Base-by-base conservation (phyloP, 2,329 filamentous ascomycete genomes). In the Dactylonectria estremocensis region DNA sequence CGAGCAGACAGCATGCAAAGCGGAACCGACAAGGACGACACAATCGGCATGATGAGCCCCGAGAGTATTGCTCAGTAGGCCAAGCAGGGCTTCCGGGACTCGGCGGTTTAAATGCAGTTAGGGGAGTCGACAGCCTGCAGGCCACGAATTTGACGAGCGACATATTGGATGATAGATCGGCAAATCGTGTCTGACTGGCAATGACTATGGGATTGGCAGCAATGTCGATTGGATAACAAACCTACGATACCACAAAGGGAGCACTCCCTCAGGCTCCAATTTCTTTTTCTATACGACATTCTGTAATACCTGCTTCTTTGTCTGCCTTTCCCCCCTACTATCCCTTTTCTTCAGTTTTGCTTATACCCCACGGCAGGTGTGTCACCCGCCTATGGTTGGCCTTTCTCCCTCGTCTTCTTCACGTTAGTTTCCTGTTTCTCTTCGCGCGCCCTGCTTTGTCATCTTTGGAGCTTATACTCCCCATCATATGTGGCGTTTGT, bases 1-100 rank as follows among this genome's bases (percentile, higher is more conserved):
- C 86, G 83, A 70, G 84, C 81, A 69, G 87, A 85, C 74, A 92
- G 84, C 80, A 87, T 83, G 81, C 87, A 89, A 77, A 88, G 86
- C 69, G 84, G 87, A 74, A 67, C 88, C 63, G 91, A 91, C 73
- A 91, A 92, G 77, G 91, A 91, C 64, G 89, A 90, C 59, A 88
- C 86, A 18, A 89, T 90, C 35, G 92, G 92, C 20, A 94, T 95
- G 90, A 94, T 95, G 86, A 96, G 93, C 77, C 94, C 94, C 4
- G 91, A 95, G 82, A 95, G 93, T 79, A 90, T 94, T 72, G 87
- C 88, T 64, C 80, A 83, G 77, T 83, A 80, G 72, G 71, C 67
- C 68, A 73, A 49, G 67, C 72, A 71, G 58, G 33, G 56, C 62
- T 74, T 71, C 52, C 58, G 50, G 64, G 55, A 64, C 53, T 61